phyloP scores from a whole-genome alignment of 495 filamentous ascomycete genomes.

The Penicillium nucicola region DNA sequence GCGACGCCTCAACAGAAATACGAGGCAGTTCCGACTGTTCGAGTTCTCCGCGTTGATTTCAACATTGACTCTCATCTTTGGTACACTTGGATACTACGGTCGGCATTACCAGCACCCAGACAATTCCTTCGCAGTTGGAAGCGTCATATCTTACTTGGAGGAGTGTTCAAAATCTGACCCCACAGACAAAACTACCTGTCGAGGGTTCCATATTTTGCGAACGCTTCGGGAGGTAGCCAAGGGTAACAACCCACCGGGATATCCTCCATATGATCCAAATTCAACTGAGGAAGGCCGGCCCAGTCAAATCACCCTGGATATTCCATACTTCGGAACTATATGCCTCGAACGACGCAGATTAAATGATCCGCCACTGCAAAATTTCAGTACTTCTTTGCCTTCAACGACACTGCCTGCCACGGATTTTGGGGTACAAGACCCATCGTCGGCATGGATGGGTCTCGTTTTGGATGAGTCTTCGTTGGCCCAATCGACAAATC shows the following conservation, averaged over 20 bases:
- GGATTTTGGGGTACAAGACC: not conserved
- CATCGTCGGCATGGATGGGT: not conserved
- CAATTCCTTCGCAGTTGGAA: constrained; percentile 1
- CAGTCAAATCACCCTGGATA: constrained; percentile 10
- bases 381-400: not conserved
- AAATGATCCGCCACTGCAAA: not conserved
- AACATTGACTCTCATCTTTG: too few species aligned
- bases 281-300: not conserved
- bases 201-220: constrained; percentile 4
- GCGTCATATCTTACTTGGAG: constrained; percentile 4
- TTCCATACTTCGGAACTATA: constrained; percentile 15
- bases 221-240: constrained; percentile 1
- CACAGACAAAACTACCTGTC: constrained; percentile 9
- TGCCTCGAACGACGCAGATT: constrained; percentile 1
- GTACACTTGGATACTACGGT: too few species aligned
- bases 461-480: not conserved
- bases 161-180: not conserved
- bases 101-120: not conserved
- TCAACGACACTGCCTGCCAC: not conserved
- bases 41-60: too few species aligned
- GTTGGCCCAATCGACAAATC: too few species aligned
- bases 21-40: too few species aligned
- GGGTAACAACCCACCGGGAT: not conserved
- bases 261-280: not conserved
- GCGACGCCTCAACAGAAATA: too few species aligned